Base-by-base conservation (phyloP, 2,329 filamentous ascomycete species). In the Dothideomycetes sp. region DNA sequence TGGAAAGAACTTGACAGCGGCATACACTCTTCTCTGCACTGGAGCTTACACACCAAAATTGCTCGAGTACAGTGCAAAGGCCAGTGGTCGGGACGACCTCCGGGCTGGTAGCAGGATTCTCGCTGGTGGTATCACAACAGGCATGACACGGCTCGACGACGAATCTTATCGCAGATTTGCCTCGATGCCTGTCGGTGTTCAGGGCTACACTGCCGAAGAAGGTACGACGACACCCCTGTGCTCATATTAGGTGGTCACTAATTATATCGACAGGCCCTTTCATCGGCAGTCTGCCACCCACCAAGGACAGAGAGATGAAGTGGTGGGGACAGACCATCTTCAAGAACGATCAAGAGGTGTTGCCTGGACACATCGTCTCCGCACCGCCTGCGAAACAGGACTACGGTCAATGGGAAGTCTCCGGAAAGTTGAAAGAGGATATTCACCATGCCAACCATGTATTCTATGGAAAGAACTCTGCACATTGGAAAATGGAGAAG, bases 321-420 rank as follows among this genome's bases (percentile, higher is more conserved):
- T 78, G 72, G 70, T 79, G 75, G 74, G 74, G 74, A 12, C 67
- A 71, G 39, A 71, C 65, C 41, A 76, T 78, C 46, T 78, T 79
- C 58, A 68, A 58, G 36, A 78, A 78, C 56, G 72, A 67, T 1
- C 61, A 60, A 12, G 68, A 73, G 44, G 63, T 73, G 5, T 48
- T 71, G 29, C 70, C 74, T 1, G 73, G 74, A 1, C 68, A 67
- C 4, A 58, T 61, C 33, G 57, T 80, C 34, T 81, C 77, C 3
- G 67, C 67, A 13, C 77, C 77, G 1, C 78, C 78, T 0, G 52
- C 65, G 1, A 60, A 63, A 22, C 56, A 58, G 10, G 76, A 80
- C 48, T 81, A 81, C 50, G 68, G 64, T 5, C 77, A 82, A 51
- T 82, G 78, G 77, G 65, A 75, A 18, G 73, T 80, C 50, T 54